Evolutionary conservation across 2,329 filamentous ascomycete genomes (phyloP).

Genomic region (Hypoxylon sp.): DNA sequence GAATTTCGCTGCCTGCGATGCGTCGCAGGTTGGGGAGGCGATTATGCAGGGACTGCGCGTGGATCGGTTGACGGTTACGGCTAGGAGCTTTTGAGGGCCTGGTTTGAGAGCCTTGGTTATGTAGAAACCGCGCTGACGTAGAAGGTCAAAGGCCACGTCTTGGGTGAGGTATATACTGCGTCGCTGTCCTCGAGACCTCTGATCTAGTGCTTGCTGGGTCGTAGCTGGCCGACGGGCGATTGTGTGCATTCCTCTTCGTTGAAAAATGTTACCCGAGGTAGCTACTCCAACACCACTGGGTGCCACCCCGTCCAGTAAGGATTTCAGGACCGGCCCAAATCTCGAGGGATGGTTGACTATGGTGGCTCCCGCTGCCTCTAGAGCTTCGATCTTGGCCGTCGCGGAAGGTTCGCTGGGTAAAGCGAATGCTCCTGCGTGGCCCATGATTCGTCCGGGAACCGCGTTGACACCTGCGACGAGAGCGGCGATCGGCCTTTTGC

Average conservation of each 20-base stretch:
- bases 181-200: conserved; percentile 54
- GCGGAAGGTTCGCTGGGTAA: conserved; percentile 76
- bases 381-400: conserved; percentile 74
- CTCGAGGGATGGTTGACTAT: conserved; percentile 84
- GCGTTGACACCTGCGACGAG: conserved; percentile 77
- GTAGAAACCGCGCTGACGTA: conserved; percentile 66
- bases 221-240: conserved; percentile 53
- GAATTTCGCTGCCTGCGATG: conserved; percentile 66
- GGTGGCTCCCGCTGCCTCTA: conserved; percentile 76
- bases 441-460: conserved; percentile 78
- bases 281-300: conserved; percentile 21
- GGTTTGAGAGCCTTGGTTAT: conserved; percentile 56
- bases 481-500: conserved; percentile 76
- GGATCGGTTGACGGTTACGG: conserved; percentile 76
- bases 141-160: conserved; percentile 68
- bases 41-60: conserved; percentile 75
- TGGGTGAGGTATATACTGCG: conserved; percentile 70
- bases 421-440: conserved; percentile 82
- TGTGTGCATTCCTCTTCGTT: conserved; percentile 69
- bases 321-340: conserved; percentile 78
- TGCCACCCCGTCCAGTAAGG: conserved; percentile 63
- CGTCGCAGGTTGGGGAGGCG: conserved; percentile 66
- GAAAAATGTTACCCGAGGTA: conserved; percentile 52
- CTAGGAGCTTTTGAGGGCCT: conserved; percentile 66
- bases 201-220: conserved; percentile 25